Conservation (phyloP, 2,329 filamentous ascomycete species). For the Fusarium sp. region DNA sequence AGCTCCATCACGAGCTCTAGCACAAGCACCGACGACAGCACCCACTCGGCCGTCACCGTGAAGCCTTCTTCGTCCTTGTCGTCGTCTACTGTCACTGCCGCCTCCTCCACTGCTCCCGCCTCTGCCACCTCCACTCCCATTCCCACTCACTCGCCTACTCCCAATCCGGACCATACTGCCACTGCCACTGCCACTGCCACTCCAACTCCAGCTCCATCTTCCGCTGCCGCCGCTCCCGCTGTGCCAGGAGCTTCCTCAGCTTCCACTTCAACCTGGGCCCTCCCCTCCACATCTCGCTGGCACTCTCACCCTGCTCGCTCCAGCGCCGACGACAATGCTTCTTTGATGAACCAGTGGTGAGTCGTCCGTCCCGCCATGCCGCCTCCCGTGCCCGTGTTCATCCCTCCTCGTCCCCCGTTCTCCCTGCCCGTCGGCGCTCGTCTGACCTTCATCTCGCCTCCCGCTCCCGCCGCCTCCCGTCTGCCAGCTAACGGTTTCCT, state of each 20-base stretch:
- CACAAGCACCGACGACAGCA: slow-evolving; percentile 74
- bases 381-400: slow-evolving; percentile 26
- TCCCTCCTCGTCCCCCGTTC: slow-evolving; percentile 21
- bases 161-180: slow-evolving; percentile 30
- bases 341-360: slow-evolving; percentile 42
- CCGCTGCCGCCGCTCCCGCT: slow-evolving; percentile 29
- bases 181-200: background rate
- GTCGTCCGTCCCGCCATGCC: slow-evolving; percentile 24
- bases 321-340: slow-evolving; percentile 40
- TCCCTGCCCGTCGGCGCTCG: slow-evolving; percentile 27
- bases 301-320: slow-evolving; percentile 30
- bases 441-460: slow-evolving; percentile 23
- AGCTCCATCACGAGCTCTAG: slow-evolving; percentile 56
- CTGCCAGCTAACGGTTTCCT: slow-evolving; percentile 34
- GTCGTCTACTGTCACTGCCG: slow-evolving; percentile 38
- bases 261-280: slow-evolving; percentile 21
- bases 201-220: slow-evolving; percentile 31
- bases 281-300: slow-evolving; percentile 33
- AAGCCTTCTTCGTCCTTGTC: slow-evolving; percentile 54
- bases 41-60: slow-evolving; percentile 73
- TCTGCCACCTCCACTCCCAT: slow-evolving; percentile 49
- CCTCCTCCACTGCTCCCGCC: slow-evolving; percentile 44
- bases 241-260: slow-evolving; percentile 29
- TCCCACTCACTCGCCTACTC: slow-evolving; percentile 41
- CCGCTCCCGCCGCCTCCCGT: slow-evolving; percentile 1